Base-by-base conservation (phyloP, 2,329 filamentous ascomycete genomes). In the Botryotinia globosa region DNA sequence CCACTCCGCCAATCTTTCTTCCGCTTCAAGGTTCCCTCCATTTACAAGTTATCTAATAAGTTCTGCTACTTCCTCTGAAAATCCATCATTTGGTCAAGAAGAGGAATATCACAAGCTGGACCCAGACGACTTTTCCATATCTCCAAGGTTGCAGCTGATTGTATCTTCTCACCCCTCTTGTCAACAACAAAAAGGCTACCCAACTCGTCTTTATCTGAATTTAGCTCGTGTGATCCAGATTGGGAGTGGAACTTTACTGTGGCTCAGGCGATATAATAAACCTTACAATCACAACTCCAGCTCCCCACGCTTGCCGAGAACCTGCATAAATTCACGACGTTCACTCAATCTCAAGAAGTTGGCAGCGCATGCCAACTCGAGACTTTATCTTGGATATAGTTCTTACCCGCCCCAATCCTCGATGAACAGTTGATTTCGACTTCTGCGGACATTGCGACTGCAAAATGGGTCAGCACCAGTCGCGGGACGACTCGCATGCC, bases 391-490 rank as follows among this genome's bases (percentile, higher is more conserved):
- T 71, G 69, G 69, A 71, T 71, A 71, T 65, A 25, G 25, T 48
- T 51, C 54, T 72, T 25, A 6, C 32, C 62, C 4, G 4, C 29
- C 29, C 45, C n/a, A n/a, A 58, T 69, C 54, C 74, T 78, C 75
- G 72, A 77, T 78, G 78, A 77, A 67, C 72, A 74, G 72, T 73
- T 79, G 77, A 79, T 76, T 66, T 70, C 71, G 72, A 59, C 54
- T 73, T 59, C 61, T 73, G 76, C 76, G 75, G 72, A 79, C 77
- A 73, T 73, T 70, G 74, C 73, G 69, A 74, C 74, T 75, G 72
- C 74, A 79, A 69, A n/a, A 80, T 80, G 79, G 79, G 79, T 64
- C 80, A 80, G 22, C 77, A 73, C 71, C 77, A 79, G 74, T 74
- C 78, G 74, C 76, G 78, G 76, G 77, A 76, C 20, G 78, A 80